Evolutionary conservation across 495 filamentous ascomycete species (phyloP), one percentile per base, ranked within the genome.

Genomic region (Aspergillus affinis): DNA sequence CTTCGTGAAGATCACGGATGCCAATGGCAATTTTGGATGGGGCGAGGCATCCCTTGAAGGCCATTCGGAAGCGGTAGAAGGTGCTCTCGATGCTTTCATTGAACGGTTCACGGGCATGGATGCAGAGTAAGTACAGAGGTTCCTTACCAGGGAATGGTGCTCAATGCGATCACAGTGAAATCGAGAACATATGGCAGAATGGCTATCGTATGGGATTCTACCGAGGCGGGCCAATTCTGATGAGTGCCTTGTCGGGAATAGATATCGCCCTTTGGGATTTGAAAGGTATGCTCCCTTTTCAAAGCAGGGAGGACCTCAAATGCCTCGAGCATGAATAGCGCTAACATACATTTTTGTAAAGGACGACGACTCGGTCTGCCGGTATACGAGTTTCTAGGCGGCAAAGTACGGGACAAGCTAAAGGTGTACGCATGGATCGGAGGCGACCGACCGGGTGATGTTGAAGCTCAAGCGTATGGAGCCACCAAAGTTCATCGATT

Each of bases 261-360:
- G 90, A 91, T 65, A 91, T 93, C 69, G 89, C 89, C 4, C 76
- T 91, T 17, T 92, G 88, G 89, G 89, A 92, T 73, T 69, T 92
- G 52, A 91, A 91, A 60, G 29, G 29, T 32, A 32, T 8, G 0
- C 3, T 32, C 6, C 6, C 10, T 8, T 32, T 32, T 8, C 29
- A 26, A 26, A 26, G 23, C 23, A 26, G 23, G 2, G 23, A 4
- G 23, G 6, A 7, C 10, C 6, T 8, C 1, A 32, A 6, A 32
- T 32, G 6, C 29, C 29, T 8, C 29, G 2, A 32, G 29, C 29
- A 10, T 7, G 10, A 1, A 32, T 6, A 32, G 3, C 10, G 29
- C 29, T 32, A 32, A 32, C 29, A 8, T 32, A 10, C 2, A 2
- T 8, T 0, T 8, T 32, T 32, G 29, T 8, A 7, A 32, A 32